Percentiles rank a stretch among this genome's conserved stretches.
Evolutionary conservation across 148 eudicot species (phyloP).

Genomic region (Chenopodium album): DNA sequence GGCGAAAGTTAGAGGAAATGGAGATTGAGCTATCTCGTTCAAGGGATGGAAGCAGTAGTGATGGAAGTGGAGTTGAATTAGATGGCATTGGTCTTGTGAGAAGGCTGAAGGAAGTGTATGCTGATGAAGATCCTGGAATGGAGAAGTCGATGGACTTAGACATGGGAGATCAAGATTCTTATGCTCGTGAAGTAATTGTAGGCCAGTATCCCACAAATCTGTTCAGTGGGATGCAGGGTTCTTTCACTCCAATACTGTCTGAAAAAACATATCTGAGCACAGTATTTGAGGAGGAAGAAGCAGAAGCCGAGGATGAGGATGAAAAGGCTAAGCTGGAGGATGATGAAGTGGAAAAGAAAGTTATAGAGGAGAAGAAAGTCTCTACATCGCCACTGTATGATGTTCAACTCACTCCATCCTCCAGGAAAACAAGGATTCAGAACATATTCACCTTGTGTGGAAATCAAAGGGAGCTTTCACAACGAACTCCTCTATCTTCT

Average conservation of each 20-base stretch:
- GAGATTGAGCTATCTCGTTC: conserved; percentile 64
- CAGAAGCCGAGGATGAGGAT: conserved; percentile 59
- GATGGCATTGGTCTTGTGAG: conserved; percentile 55
- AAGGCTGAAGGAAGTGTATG: conserved; percentile 55
- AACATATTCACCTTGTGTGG: conserved; percentile 91
- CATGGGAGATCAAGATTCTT: conserved; percentile 48
- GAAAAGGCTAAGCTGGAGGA: conserved; percentile 40
- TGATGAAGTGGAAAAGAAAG: conserved; percentile 82
- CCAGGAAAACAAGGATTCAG: conserved; percentile 61
- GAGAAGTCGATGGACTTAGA: conserved; percentile 93
- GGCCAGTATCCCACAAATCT: conserved; percentile 25
- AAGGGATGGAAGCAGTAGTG: conserved; percentile 53
- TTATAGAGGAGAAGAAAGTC: conserved; percentile 74
- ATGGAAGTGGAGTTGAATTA: conserved; percentile 34
- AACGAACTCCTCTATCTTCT: conserved; percentile 34
- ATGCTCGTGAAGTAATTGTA: conserved; percentile 39
- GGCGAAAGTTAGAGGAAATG: conserved; percentile 75
- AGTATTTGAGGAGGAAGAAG: conserved; percentile 88
- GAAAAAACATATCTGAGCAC: conserved; percentile 67
- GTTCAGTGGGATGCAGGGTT: conserved; percentile 5
- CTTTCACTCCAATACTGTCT: conserved; percentile 26
- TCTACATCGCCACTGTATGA: conserved; percentile 12
- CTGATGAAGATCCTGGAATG: conserved; percentile 82
- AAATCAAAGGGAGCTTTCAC: conserved; percentile 73
- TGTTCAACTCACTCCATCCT: conserved; percentile 36